Evolutionary conservation across 352 stramenopile species (phyloP).

Genomic region (Peronospora farinosa): DNA sequence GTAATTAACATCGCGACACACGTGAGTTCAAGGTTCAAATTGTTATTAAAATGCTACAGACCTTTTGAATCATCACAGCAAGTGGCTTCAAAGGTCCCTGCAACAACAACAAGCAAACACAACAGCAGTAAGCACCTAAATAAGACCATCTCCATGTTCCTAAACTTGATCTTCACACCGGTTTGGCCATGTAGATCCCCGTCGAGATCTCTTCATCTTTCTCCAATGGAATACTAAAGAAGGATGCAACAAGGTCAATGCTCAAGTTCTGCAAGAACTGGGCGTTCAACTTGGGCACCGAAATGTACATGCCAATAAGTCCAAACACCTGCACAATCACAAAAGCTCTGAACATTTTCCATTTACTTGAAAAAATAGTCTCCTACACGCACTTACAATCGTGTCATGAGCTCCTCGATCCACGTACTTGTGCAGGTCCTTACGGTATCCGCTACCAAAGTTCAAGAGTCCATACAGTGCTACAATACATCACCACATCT

Average conservation of each 20-base stretch:
- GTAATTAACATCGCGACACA: slow-evolving; percentile 1
- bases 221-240: slow-evolving; percentile 69
- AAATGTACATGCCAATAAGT: slow-evolving; percentile 85
- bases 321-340: slow-evolving; percentile 49
- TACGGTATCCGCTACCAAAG: slow-evolving; percentile 76
- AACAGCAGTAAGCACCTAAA: slow-evolving; percentile 1
- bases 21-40: background rate
- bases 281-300: slow-evolving; percentile 51
- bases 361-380: background rate
- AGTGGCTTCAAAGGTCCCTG: slow-evolving; percentile 65
- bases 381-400: slow-evolving; percentile 38
- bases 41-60: slow-evolving; percentile 2
- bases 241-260: slow-evolving; percentile 62
- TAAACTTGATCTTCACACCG: slow-evolving; percentile 24
- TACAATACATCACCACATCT: slow-evolving; percentile 11
- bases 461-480: slow-evolving; percentile 65
- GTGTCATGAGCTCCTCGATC: slow-evolving; percentile 66
- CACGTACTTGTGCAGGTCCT: slow-evolving; percentile 68
- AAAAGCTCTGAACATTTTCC: background rate
- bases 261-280: slow-evolving; percentile 53
- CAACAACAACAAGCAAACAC: slow-evolving; percentile 2
- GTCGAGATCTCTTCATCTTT: slow-evolving; percentile 63
- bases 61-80: slow-evolving; percentile 48
- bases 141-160: background rate
- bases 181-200: slow-evolving; percentile 79